Evolutionary conservation across 768 basidiomycete genomes (phyloP), one percentile per base, ranked within the genome.

Genomic region (Russula olivacea): DNA sequence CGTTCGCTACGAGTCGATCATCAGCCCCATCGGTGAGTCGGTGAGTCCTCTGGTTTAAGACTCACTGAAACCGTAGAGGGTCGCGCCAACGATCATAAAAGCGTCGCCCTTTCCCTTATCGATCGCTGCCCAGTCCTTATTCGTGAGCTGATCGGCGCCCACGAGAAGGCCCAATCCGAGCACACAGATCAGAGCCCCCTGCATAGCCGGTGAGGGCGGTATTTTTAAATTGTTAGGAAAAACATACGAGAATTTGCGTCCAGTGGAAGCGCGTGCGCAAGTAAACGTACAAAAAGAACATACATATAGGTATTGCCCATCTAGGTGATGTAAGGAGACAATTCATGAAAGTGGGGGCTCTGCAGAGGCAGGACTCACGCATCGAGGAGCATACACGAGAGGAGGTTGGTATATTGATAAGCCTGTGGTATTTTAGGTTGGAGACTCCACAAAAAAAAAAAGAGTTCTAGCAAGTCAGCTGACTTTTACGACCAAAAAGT

Each of bases 301-400:
- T 76, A 73, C 92, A 93, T 14, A 89, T 82, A 28, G 92, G 92
- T 69, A 92, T 94, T 1, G 92, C 92, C 91, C 91, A 93, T 58
- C 88, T 89, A 53, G 38, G 54, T 10, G 63, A 68, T 38, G 47
- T 8, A 54, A 23, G 25, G 48, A 19, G 36, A 45, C 21, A 28
- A 21, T 43, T 21, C 12, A 59, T 11, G 45, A 14, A 58, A 4
- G 3, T 36, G 12, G 34, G 11, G 34, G 21, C 5, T n/a, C 23
- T n/a, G 51, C 19, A 14, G 40, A 14, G 21, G 21, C 50, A 30
- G 38, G 40, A 69, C 84, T 64, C 71, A 90, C 83, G 91, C 90
- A 70, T 93, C 91, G 52, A 94, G 84, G n/a, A 94, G 81, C 89
- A 93, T 93, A 73, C 89, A 91, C 1, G 92, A 93, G 51, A 94